Conservation (phyloP, 2,329 filamentous ascomycete species). For the Penicillium palitans region DNA sequence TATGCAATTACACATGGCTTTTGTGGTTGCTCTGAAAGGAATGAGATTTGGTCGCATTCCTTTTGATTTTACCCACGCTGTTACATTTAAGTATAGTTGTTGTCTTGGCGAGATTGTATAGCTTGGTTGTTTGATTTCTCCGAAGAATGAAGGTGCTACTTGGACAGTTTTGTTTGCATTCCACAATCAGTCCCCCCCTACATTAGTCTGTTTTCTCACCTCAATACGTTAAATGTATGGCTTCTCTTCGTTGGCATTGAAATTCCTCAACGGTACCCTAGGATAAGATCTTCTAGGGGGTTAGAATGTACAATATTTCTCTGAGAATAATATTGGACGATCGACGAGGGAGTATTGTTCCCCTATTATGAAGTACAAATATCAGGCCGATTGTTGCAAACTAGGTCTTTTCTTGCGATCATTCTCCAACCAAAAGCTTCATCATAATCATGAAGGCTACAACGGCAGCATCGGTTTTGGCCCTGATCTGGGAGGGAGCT, state of each 20-base stretch:
- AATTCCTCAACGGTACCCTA: background rate
- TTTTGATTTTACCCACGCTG: background rate
- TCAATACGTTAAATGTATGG: background rate
- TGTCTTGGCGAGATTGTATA: background rate
- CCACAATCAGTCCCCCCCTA: background rate
- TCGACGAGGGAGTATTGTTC: background rate
- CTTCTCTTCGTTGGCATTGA: background rate
- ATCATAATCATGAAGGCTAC: background rate
- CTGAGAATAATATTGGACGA: background rate
- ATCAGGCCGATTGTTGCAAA: background rate
- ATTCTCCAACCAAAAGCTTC: background rate
- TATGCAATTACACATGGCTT: background rate
- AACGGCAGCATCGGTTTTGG: background rate
- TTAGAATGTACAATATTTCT: background rate
- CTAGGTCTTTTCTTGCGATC: too few species aligned
- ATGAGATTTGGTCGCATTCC: background rate
- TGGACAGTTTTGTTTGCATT: background rate
- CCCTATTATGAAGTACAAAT: background rate
- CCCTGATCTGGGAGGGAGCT: background rate
- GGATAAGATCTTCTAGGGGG: background rate
- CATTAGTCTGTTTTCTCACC: background rate
- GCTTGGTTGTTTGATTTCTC: background rate
- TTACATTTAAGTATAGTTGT: background rate
- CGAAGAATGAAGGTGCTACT: background rate
- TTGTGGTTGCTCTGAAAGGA: background rate